Conservation (phyloP, 345 rosid genomes). For the Chamaenerion angustifolium region DNA sequence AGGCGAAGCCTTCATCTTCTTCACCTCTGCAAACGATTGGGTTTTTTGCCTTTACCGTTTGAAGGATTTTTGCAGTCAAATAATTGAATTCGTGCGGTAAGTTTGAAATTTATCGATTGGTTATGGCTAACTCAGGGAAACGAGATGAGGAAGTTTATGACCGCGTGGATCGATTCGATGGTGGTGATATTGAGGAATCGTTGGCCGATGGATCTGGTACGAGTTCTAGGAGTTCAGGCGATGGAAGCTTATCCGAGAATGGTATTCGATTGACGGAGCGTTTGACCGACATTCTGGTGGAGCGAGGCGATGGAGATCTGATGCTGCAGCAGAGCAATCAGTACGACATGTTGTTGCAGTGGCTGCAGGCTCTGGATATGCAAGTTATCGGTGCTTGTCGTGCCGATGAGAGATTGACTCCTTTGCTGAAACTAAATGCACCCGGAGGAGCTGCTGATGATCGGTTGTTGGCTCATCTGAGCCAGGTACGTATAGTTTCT, state of each 20-base stretch:
- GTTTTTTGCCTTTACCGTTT: too few species aligned
- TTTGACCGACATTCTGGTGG: constrained; percentile 37
- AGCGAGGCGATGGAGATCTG: constrained; percentile 48
- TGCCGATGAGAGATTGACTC: constrained; percentile 92
- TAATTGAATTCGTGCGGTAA: too few species aligned
- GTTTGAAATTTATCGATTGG: neutral
- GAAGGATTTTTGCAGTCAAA: too few species aligned
- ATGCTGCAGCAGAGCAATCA: constrained; percentile 44
- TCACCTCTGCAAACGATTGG: too few species aligned
- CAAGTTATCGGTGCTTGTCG: constrained; percentile 93
- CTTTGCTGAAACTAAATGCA: constrained; percentile 60
- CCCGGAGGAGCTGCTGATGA: constrained; percentile 65
- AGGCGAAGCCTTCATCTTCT: too few species aligned
- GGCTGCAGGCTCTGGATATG: constrained; percentile 88
- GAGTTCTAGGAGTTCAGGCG: constrained; percentile 9
- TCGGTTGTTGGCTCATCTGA: constrained; percentile 63
- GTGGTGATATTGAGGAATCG: constrained; percentile 23
- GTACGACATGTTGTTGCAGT: constrained; percentile 65
- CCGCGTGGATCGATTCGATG: constrained; percentile 20
- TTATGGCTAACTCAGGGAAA: constrained; percentile 41
- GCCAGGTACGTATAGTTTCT: constrained; percentile 40
- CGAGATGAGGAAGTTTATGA: constrained; percentile 24
- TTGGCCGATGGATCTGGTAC: constrained; percentile 27
- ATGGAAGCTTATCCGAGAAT: constrained; percentile 4
- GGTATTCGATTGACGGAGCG: constrained; percentile 41